Percentiles rank a stretch among this genome's conserved stretches.
Evolutionary conservation across 805 yeast species (phyloP).

Genomic region (Cyberlindnera amylophila): DNA sequence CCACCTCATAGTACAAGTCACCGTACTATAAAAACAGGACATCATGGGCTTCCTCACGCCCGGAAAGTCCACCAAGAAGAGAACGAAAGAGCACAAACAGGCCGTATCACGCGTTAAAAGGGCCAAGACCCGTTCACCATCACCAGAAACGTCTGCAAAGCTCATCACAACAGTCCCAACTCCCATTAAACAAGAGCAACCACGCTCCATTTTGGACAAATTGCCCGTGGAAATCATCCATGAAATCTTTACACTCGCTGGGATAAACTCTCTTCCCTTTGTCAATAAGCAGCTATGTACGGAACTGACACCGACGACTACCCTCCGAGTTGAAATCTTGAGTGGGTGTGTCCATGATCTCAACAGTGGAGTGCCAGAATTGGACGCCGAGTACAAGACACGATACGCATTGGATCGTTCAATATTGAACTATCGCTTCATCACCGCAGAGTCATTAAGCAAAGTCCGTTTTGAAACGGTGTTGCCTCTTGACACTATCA

Average conservation of each 20-base stretch:
- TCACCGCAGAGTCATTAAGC: constrained; percentile 24
- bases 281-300: constrained; percentile 30
- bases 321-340: constrained; percentile 22
- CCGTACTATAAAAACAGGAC: too few relatives aligned
- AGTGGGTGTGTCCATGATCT: constrained; percentile 19
- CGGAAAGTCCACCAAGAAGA: constrained; percentile 8
- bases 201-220: constrained; percentile 25
- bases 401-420: constrained; percentile 20
- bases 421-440: constrained; percentile 23
- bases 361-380: constrained; percentile 7
- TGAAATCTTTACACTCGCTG: constrained; percentile 36
- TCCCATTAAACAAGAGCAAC: not conserved
- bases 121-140: not conserved
- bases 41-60: constrained; percentile 14
- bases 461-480: constrained; percentile 27
- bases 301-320: constrained; percentile 26
- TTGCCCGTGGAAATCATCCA: constrained; percentile 43
- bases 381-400: constrained; percentile 2
- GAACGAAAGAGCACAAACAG: constrained; percentile 6
- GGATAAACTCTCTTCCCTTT: constrained; percentile 35
- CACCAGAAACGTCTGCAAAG: not conserved
- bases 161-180: not conserved
- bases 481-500: constrained; percentile 14
- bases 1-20: too few relatives aligned
- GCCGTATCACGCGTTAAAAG: constrained; percentile 4